A percentile compares a stretch with the other conserved stretches of the same genome.
Evolutionary conservation across 495 filamentous ascomycete species (phyloP).

Genomic region (Baudoinia panamericana): DNA sequence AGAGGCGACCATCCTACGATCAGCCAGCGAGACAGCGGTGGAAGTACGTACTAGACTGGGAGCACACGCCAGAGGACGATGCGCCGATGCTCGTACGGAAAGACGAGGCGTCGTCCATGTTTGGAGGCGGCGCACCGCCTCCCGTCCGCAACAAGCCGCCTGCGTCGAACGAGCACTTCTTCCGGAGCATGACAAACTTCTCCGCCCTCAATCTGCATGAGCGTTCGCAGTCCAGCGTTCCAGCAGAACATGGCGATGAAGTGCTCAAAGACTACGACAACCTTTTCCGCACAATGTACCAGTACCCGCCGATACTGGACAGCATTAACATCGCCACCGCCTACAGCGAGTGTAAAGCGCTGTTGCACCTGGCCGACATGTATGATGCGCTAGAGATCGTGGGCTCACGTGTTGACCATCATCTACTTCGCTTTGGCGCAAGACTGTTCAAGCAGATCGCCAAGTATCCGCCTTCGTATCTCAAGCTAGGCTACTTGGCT

Average conservation of each 20-base stretch:
- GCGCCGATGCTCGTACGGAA: constrained; percentile 82
- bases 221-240: constrained; percentile 20
- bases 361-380: constrained; percentile 73
- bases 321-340: constrained; percentile 74
- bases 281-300: constrained; percentile 85
- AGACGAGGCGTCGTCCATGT: constrained; percentile 35
- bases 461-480: constrained; percentile 82
- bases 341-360: constrained; percentile 81
- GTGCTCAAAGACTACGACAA: constrained; percentile 84
- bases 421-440: constrained; percentile 77
- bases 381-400: constrained; percentile 83
- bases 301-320: constrained; percentile 69
- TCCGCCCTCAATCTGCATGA: constrained; percentile 42
- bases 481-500: constrained; percentile 76
- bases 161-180: constrained; percentile 50
- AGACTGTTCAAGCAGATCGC: constrained; percentile 86
- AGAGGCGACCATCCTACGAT: constrained; percentile 19
- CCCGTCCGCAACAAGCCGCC: constrained; percentile 40
- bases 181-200: constrained; percentile 73
- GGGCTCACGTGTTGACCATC: constrained; percentile 82
- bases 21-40: constrained; percentile 44
- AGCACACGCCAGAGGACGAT: constrained; percentile 52
- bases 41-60: constrained; percentile 74
- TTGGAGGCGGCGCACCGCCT: constrained; percentile 35
- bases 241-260: constrained; percentile 45